Conservation (phyloP, 345 rosid species). For the Citrus mangshanensis region DNA sequence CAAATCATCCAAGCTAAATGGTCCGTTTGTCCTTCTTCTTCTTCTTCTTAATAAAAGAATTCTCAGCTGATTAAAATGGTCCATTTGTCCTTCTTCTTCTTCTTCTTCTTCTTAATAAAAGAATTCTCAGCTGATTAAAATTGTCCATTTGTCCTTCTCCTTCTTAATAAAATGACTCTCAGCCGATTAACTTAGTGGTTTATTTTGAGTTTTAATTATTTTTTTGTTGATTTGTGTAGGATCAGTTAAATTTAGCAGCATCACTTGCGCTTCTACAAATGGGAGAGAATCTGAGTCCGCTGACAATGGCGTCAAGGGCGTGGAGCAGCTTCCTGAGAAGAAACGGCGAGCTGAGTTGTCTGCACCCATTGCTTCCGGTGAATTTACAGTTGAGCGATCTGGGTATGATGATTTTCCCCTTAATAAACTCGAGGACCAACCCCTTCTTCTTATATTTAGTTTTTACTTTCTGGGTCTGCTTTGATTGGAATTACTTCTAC, state of each 20-base stretch:
- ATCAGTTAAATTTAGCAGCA: constrained; percentile 17
- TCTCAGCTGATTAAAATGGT: no score
- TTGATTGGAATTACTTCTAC: neutral
- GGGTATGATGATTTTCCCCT: constrained; percentile 33
- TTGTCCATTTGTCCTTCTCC: neutral
- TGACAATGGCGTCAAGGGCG: constrained; percentile 35
- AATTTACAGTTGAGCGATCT: constrained; percentile 59
- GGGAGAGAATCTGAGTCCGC: constrained; percentile 55
- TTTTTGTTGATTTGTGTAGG: constrained; percentile 8
- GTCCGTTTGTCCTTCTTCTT: neutral
- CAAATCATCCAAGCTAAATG: neutral
- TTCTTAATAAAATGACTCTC: neutral
- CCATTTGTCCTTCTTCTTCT: neutral
- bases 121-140: neutral
- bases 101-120: no score
- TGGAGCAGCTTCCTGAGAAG: constrained; percentile 51
- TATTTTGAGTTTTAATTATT: neutral
- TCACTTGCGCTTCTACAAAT: constrained; percentile 49
- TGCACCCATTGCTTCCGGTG: constrained; percentile 81
- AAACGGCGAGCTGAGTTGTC: constrained; percentile 75
- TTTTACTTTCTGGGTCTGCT: neutral
- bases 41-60: no score
- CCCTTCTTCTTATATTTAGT: neutral
- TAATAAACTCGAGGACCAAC: no score
- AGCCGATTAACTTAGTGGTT: neutral